Conservation (phyloP, 495 filamentous ascomycete species). For the Opeltia flavorubescens region DNA sequence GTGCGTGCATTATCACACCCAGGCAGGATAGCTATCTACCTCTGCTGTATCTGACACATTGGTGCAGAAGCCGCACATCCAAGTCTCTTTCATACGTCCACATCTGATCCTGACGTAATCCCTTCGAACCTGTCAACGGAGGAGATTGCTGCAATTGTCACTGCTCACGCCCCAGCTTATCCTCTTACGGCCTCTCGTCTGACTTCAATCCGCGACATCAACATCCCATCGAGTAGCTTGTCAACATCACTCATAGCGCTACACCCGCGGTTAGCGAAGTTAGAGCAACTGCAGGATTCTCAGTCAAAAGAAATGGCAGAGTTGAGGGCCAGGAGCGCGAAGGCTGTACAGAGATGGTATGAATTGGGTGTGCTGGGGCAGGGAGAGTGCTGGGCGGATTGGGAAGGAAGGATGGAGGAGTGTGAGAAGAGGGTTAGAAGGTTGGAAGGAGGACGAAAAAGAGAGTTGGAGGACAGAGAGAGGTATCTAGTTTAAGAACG, state of each 20-base stretch:
- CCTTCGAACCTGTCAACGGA: constrained; percentile 30
- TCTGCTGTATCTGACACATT: constrained; percentile 1
- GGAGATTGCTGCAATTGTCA: constrained; percentile 49
- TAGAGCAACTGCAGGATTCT: constrained; percentile 48
- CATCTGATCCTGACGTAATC: constrained; percentile 11
- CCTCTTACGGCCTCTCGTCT: constrained; percentile 65
- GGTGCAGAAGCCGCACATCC: constrained; percentile 40
- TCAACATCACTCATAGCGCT: constrained; percentile 56
- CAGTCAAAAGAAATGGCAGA: constrained; percentile 61
- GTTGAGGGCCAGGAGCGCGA: constrained; percentile 58
- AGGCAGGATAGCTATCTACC: not conserved
- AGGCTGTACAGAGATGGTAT: constrained; percentile 67
- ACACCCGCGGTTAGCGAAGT: constrained; percentile 53
- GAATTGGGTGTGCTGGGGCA: constrained; percentile 52
- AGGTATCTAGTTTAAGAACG: constrained; percentile 2
- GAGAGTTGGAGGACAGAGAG: constrained; percentile 24
- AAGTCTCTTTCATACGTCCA: constrained; percentile 38
- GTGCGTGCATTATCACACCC: constrained; percentile 15
- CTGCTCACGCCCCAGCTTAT: constrained; percentile 60
- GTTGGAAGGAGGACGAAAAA: constrained; percentile 32
- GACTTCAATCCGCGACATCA: constrained; percentile 63
- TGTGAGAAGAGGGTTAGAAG: constrained; percentile 53
- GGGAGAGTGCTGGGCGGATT: constrained; percentile 59
- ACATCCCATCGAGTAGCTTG: constrained; percentile 52
- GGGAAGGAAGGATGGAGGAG: constrained; percentile 52